Base-by-base conservation (phyloP, 345 rosid species). In the Euphorbia tirucalli region DNA sequence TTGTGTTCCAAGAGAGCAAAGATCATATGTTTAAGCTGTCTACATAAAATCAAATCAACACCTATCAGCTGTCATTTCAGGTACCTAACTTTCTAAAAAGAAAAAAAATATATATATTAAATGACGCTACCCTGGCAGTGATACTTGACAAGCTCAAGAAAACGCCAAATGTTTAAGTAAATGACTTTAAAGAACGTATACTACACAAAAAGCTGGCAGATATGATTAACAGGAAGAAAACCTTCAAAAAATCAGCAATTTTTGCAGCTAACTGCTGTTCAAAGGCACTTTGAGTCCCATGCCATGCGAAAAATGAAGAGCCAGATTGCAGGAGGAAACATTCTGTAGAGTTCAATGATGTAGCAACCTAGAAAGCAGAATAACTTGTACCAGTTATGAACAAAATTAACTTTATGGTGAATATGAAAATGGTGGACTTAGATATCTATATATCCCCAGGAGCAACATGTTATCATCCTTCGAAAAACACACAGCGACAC, bases 251-350 rank as follows among this genome's bases (percentile, higher is more conserved):
- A 70, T 91, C 99, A 61, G 97, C 93, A 72, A 89, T 79, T 78
- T 89, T 91, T 56, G 93, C 85, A 66, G 98, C 92, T 71, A 86
- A 72, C 71, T 96, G 96, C 82, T 93, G 96, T 82, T 96, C 98
- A 80, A 77, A 86, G 28, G 95, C 79, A 83, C 99, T 87, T 85
- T 93, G 94, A 83, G 83, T 91, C 74, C 99, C 99, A 80, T 89
- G 94, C 99, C 99, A 96, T 31, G 79, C 83, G 81, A 93, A 96
- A 76, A 91, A 18, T 56, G 95, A 85, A 32, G 95, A 87, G 55
- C 98, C 98, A 79, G 98, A 89, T 88, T 96, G 99, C 83, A 96
- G 90, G 80, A 96, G 90, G 82, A 91, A 93, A 77, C 98, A 96
- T 74, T 93, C 94, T 2, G 77, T 65, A 60, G 99, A 91, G 80